These are phyloP conservation scores for Lasiosphaeriaceae sp. DNA, from an alignment of 495 filamentous ascomycete genomes.

Conservation along the genomic window DNA sequence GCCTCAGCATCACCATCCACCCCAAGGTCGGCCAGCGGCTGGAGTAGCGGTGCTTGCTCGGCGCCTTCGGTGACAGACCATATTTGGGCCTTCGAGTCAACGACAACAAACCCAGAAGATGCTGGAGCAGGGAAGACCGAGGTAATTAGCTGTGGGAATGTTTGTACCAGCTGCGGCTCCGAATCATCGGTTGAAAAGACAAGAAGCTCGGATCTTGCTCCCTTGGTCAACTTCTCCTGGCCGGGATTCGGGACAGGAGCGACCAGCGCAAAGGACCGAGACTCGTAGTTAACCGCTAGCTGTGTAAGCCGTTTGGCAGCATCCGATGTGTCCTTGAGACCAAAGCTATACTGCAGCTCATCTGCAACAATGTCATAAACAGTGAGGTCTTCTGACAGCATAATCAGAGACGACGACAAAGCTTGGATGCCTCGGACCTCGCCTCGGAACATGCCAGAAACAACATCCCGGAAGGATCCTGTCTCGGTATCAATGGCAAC, in stretches of 20 bases:
- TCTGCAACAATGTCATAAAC: constrained; percentile 67
- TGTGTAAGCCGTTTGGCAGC: constrained; percentile 46
- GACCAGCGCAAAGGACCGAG: constrained; percentile 56
- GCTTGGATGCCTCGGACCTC: constrained; percentile 55
- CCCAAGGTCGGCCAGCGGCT: constrained; percentile 44
- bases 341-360: constrained; percentile 50
- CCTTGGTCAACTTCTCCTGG: constrained; percentile 23
- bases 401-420: constrained; percentile 56
- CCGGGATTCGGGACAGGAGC: constrained; percentile 34
- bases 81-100: constrained; percentile 57
- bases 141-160: constrained; percentile 46
- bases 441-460: constrained; percentile 52
- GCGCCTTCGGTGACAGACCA: constrained; percentile 49
- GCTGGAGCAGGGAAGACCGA: constrained; percentile 49
- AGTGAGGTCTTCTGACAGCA: constrained; percentile 56
- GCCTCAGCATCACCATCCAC: constrained; percentile 35
- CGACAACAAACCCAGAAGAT: constrained; percentile 57
- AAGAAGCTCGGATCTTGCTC: constrained; percentile 44
- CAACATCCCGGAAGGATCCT: constrained; percentile 50
- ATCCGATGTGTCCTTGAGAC: constrained; percentile 26
- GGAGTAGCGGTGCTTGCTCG: constrained; percentile 45
- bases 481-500: constrained; percentile 55
- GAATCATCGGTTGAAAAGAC: constrained; percentile 50
- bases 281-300: constrained; percentile 55
- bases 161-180: constrained; percentile 46